Evolutionary conservation across 2,329 filamentous ascomycete species (phyloP).

Genomic region (Claviceps monticola): DNA sequence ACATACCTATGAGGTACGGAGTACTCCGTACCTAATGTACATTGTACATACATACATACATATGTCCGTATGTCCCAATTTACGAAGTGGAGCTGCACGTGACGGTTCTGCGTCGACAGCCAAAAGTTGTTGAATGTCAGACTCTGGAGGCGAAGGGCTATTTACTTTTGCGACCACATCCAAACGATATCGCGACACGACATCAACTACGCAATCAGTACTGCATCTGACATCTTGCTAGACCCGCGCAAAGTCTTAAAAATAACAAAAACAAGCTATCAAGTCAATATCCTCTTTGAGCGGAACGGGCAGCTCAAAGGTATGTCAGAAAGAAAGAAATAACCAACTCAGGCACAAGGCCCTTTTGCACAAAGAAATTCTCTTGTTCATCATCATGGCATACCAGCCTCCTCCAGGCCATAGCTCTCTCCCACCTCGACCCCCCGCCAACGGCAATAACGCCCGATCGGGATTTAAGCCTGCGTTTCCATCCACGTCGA

Average conservation of each 20-base stretch:
- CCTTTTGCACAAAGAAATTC: slow-evolving; percentile 4
- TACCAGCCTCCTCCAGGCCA: slow-evolving; percentile 73
- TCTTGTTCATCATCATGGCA: slow-evolving; percentile 69
- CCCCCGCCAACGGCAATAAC: slow-evolving; percentile 40
- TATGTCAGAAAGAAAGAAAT: slow-evolving; percentile 23
- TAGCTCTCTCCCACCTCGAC: slow-evolving; percentile 56
- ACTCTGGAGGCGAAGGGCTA: background rate
- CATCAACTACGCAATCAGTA: background rate
- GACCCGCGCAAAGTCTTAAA: background rate
- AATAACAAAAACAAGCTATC: background rate
- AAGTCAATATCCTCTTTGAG: slow-evolving; percentile 16
- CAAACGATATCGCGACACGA: background rate
- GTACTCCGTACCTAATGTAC: no score
- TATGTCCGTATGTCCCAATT: no score
- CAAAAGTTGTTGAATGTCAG: background rate
- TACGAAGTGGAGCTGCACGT: background rate
- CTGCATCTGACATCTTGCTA: background rate
- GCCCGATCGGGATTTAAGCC: slow-evolving; percentile 30
- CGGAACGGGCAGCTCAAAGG: slow-evolving; percentile 31
- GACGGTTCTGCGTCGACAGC: background rate
- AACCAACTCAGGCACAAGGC: background rate
- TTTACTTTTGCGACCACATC: background rate
- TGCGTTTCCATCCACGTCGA: slow-evolving; percentile 31
- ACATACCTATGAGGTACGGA: no score
- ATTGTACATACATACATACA: no score